Conservation (phyloP, 805 yeast species). For the Pichia occidentalis region DNA sequence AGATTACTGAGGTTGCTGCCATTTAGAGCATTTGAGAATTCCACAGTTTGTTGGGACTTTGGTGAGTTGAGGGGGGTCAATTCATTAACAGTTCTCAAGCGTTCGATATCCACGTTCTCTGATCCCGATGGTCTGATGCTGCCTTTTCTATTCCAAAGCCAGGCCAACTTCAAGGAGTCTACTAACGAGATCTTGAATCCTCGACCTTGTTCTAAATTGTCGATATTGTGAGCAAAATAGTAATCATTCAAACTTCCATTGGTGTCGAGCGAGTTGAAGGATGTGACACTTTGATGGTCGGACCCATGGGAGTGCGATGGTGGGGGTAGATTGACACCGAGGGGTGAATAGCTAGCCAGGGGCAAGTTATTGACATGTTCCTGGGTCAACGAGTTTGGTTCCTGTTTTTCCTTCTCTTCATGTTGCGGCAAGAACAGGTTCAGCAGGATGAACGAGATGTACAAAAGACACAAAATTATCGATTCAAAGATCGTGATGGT, state of each 20-base stretch:
- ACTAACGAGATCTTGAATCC: conserved; percentile 25
- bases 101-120: conserved; percentile 3
- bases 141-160: conserved; percentile 10
- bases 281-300: conserved; percentile 1
- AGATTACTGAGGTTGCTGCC: too few relatives aligned
- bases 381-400: background rate
- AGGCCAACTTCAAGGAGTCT: conserved; percentile 28
- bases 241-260: conserved; percentile 11
- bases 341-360: too few relatives aligned
- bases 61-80: conserved; percentile 2
- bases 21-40: too few relatives aligned
- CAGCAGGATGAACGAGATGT: conserved; percentile 49
- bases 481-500: conserved; percentile 51
- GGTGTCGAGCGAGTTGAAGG: conserved; percentile 8
- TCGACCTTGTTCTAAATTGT: conserved; percentile 24
- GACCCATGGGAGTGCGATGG: too few relatives aligned
- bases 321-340: too few relatives aligned
- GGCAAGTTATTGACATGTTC: too few relatives aligned
- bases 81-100: background rate
- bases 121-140: background rate
- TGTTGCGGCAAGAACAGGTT: conserved; percentile 25
- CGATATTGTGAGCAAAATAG: conserved; percentile 22
- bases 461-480: conserved; percentile 41
- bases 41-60: background rate
- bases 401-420: background rate